Evolutionary conservation across 495 filamentous ascomycete species (phyloP).

Genomic region (Aspergillus biplanus): DNA sequence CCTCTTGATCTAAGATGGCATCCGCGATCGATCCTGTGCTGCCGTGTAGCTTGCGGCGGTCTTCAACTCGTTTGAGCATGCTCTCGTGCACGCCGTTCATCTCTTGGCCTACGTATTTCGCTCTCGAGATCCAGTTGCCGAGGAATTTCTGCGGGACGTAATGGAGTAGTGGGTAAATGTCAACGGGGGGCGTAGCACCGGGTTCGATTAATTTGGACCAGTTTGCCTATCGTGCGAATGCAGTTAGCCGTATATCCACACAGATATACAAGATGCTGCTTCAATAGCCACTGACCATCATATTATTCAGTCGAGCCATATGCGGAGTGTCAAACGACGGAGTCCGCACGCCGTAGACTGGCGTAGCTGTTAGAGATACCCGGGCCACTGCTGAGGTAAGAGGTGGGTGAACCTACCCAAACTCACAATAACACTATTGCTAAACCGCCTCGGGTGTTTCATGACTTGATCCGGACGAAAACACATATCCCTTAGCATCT

Average conservation of each 20-base stretch:
- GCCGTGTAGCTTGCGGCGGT: constrained; percentile 19
- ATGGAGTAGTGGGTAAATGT: constrained; percentile 49
- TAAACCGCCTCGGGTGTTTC: constrained; percentile 49
- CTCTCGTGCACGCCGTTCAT: constrained; percentile 46
- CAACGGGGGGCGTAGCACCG: constrained; percentile 55
- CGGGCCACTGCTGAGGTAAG: too few relatives aligned
- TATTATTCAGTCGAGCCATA: constrained; percentile 44
- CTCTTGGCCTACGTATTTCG: constrained; percentile 36
- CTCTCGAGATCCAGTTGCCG: constrained; percentile 41
- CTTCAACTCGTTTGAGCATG: constrained; percentile 20
- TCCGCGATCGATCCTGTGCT: constrained; percentile 45
- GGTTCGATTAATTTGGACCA: constrained; percentile 52
- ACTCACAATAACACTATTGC: constrained; percentile 48
- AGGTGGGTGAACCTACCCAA: constrained; percentile 34
- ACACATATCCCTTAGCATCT: constrained; percentile 48
- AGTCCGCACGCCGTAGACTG: constrained; percentile 50
- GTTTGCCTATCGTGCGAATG: not conserved
- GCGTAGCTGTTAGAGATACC: too few relatives aligned
- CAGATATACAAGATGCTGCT: too few relatives aligned
- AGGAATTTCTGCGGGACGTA: constrained; percentile 46
- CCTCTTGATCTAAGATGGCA: constrained; percentile 44
- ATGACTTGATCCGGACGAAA: constrained; percentile 42
- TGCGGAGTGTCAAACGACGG: constrained; percentile 21
- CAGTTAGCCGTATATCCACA: too few relatives aligned
- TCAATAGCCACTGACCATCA: constrained; percentile 40